Percentiles rank a stretch among this genome's conserved stretches.
Evolutionary conservation across 1,139 yeast species (phyloP).

Genomic region (Hansenula anomala): DNA sequence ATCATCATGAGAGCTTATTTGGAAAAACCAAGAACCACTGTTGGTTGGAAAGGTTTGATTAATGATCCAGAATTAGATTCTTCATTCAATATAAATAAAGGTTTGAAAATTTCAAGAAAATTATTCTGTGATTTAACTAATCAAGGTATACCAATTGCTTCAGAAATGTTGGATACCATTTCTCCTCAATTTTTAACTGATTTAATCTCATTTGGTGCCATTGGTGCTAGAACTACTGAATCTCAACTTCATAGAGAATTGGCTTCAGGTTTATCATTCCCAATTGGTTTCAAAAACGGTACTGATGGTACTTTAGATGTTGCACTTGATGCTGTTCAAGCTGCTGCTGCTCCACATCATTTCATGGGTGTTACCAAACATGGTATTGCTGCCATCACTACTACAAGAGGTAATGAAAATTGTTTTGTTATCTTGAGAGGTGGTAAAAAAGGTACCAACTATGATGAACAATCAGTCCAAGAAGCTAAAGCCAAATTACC

Average conservation of each 20-base stretch:
- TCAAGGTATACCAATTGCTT: slow-evolving; percentile 81
- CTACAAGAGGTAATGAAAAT: slow-evolving; percentile 90
- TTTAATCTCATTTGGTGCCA: slow-evolving; percentile 89
- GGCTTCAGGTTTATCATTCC: slow-evolving; percentile 95
- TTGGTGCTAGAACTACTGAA: slow-evolving; percentile 98
- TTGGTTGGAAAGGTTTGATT: slow-evolving; percentile 98
- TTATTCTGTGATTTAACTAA: slow-evolving; percentile 81
- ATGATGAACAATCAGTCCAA: slow-evolving; percentile 72
- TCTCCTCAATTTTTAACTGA: slow-evolving; percentile 97
- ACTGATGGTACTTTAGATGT: slow-evolving; percentile 94
- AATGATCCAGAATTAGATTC: slow-evolving; percentile 95
- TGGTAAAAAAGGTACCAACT: slow-evolving; percentile 91
- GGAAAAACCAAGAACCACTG: slow-evolving; percentile 98
- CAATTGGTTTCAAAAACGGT: slow-evolving; percentile 97
- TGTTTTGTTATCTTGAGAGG: slow-evolving; percentile 92
- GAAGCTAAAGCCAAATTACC: slow-evolving; percentile 66
- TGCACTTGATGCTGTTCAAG: slow-evolving; percentile 90
- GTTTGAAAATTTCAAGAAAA: slow-evolving; percentile 81
- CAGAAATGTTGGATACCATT: slow-evolving; percentile 97
- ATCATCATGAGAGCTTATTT: slow-evolving; percentile 95
- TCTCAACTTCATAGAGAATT: slow-evolving; percentile 96
- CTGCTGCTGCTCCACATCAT: slow-evolving; percentile 91
- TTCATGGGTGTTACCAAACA: slow-evolving; percentile 96
- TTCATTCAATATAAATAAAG: slow-evolving; percentile 92
- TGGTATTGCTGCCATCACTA: slow-evolving; percentile 93